phyloP scores from a whole-genome alignment of 2,329 filamentous ascomycete species.

The Zasmidium cellare region DNA sequence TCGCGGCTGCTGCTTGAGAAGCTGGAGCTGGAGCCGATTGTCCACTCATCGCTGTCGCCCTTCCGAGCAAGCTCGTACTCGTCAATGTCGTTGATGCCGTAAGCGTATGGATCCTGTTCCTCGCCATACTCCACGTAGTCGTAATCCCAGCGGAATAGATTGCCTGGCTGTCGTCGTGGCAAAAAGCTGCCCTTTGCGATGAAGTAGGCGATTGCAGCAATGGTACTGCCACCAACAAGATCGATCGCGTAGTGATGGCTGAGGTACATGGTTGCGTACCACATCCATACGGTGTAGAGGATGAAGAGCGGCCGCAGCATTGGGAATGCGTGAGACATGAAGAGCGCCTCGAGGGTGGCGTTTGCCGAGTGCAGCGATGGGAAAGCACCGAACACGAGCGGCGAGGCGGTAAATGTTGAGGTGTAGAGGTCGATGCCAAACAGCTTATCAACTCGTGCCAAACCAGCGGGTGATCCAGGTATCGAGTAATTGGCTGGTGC shows the following conservation, averaged over 20 bases:
- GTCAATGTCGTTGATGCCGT: constrained; percentile 56
- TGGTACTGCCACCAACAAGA: constrained; percentile 77
- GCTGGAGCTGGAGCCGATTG: constrained; percentile 77
- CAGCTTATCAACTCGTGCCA: constrained; percentile 85
- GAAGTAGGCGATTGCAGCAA: constrained; percentile 68
- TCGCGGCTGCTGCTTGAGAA: constrained; percentile 66
- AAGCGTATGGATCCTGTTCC: constrained; percentile 48
- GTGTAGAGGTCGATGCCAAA: constrained; percentile 92
- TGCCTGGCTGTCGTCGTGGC: constrained; percentile 78
- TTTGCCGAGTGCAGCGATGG: constrained; percentile 89
- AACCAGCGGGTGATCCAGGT: constrained; percentile 81
- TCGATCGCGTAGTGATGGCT: constrained; percentile 97
- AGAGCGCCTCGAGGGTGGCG: constrained; percentile 84
- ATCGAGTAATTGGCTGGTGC: constrained; percentile 92
- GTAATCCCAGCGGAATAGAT: constrained; percentile 90
- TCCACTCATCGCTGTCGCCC: constrained; percentile 81
- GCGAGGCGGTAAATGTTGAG: constrained; percentile 84
- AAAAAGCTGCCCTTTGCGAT: constrained; percentile 77
- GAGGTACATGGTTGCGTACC: constrained; percentile 98
- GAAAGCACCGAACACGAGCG: constrained; percentile 92
- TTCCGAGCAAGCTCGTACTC: constrained; percentile 53
- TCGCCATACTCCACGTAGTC: constrained; percentile 89
- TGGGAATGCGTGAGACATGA: constrained; percentile 92
- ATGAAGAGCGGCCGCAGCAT: constrained; percentile 77
- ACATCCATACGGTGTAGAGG: constrained; percentile 86